Evolutionary conservation across 1,139 yeast species (phyloP), one percentile per base, ranked within the genome.

Genomic region (Saccharomyces pastorianus): DNA sequence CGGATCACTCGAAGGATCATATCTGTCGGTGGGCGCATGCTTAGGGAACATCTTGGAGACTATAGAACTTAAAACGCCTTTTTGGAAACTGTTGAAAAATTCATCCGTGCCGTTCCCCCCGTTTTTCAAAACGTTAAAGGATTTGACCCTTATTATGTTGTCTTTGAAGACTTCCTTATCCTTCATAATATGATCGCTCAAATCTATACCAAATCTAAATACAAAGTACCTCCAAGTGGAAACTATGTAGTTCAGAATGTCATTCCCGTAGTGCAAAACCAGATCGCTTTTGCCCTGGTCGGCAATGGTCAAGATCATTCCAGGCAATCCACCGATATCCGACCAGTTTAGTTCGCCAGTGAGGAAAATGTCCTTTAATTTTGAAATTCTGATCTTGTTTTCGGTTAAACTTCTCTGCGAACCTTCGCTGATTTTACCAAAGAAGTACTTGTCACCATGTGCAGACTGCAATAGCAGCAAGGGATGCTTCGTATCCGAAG

Each of bases 181-280:
- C 2, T 67, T 66, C 1, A 77, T 65, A 14, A 77, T 73, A 5
- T 71, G 69, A 8, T 81, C 72, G n/a, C 70, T 72, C 53, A 89
- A 68, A 47, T 79, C 76, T 51, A 88, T 79, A 2, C 95, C 95
- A 61, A 83, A 80, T 61, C 96, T 79, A 67, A 88, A 89, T 13
- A 90, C 89, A 71, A 91, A 91, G 59, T 83, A 83, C 60, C 96
- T 76, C 96, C 97, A 90, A 0, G 93, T 81, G 3, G 90, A 79
- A 20, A 84, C 80, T 50, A 81, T 75, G 69, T 81, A 85, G 47
- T 78, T 74, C 29, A 83, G 62, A 48, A 72, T 68, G 48, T 63
- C 68, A 56, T 67, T 73, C 25, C 82, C 83, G 50, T 81, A 77
- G 53, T 70, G 72, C 1, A 85, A 59, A 6, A 67, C 67, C 28